Base-by-base conservation (phyloP, 2,329 filamentous ascomycete genomes). In the Phialophora chinensis region DNA sequence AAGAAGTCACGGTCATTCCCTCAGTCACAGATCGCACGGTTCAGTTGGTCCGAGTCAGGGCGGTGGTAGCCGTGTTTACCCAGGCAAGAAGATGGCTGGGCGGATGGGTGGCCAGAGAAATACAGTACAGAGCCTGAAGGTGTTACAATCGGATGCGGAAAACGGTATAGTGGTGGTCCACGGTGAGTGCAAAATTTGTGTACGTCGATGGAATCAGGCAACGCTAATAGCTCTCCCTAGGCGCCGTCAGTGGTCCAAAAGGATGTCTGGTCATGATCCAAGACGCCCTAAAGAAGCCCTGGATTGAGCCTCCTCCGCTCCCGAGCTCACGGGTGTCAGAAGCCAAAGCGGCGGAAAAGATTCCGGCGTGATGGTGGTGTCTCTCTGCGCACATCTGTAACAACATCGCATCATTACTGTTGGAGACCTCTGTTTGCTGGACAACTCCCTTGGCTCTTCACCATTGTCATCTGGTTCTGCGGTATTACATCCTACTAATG, bases 21-120 rank as follows among this genome's bases (percentile, higher is more conserved):
- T 93, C 82, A 93, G 92, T 75, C 95, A 99, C 85, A 87, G 95
- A 75, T 91, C 91, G 31, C 91, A 97, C 82, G 95, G 95, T 84
- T 94, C 92, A 38, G 86, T 90, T 7, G 95, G 95, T 77, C 92
- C 91, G 67, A 91, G 90, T 73, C 95, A 99, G 80, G 95, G 95
- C 71, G 89, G 91, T 77, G 95, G 95, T 81, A 96, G 92, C 69
- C 88, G 95, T 80, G 94, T 99, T 27, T 83, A 93, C 76, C 95
- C 95, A 0, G 95, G 95, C 67, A 99, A 99, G 87, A 95, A 93
- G 82, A 99, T 99, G 95, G 88, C 95, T 3, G 95, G 95, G 63
- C 88, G 92, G 66, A 98, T 99, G 95, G 95, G 95, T 70, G 91
- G 90, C 71, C 87, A 96, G 79, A 88, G 87, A 72, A 91, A 93